phyloP scores from a whole-genome alignment of 371 early-diverging fungal species.

The Syncephalastrum contaminatum region DNA sequence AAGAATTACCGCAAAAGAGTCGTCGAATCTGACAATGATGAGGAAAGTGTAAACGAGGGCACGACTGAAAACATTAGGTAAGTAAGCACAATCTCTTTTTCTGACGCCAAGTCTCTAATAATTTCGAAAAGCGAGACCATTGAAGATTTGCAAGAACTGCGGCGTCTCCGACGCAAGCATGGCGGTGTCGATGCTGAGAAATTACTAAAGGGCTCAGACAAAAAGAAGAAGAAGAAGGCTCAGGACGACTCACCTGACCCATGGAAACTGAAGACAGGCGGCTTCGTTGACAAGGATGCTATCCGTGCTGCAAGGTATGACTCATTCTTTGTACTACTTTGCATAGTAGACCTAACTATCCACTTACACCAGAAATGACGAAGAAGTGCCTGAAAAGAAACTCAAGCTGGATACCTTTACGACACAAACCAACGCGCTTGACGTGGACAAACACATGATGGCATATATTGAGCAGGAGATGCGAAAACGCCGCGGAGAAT shows the following conservation, averaged over 20 bases:
- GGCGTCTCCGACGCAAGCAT: constrained; percentile 58
- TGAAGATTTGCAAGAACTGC: constrained; percentile 65
- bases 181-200: constrained; percentile 62
- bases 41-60: too few species aligned
- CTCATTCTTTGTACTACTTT: neutral
- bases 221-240: constrained; percentile 50
- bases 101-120: too few species aligned
- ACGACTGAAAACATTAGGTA: too few species aligned
- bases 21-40: too few species aligned
- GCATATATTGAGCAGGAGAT: constrained; percentile 78
- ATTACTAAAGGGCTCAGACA: constrained; percentile 56
- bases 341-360: constrained; percentile 7
- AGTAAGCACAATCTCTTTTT: too few species aligned
- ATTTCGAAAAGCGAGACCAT: constrained; percentile 32
- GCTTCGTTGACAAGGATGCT: constrained; percentile 50
- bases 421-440: constrained; percentile 78
- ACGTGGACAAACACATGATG: constrained; percentile 89
- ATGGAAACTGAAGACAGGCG: constrained; percentile 58
- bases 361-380: constrained; percentile 18
- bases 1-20: too few species aligned
- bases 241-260: constrained; percentile 33
- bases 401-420: constrained; percentile 72
- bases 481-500: constrained; percentile 54
- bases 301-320: constrained; percentile 18
- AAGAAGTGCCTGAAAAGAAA: constrained; percentile 33